These are phyloP conservation scores for Mychonastes homosphaera DNA, from an alignment of 139 green algal species.

Conservation along the genomic window DNA sequence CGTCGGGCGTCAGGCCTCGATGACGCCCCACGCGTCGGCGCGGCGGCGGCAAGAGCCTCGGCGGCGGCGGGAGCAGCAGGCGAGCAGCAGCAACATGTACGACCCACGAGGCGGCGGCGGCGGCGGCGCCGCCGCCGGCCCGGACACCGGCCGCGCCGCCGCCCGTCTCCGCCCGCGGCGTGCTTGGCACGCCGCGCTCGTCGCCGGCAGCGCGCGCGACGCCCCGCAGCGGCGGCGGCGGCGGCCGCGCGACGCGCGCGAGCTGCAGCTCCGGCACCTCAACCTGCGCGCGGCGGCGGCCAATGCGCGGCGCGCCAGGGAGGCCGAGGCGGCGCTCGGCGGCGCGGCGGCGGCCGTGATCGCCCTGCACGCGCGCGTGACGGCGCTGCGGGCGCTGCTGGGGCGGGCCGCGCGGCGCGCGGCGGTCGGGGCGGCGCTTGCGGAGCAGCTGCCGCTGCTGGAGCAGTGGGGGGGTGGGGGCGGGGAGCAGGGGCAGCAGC, in stretches of 20 bases:
- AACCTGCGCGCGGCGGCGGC: not conserved
- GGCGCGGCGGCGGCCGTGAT: slow-evolving; percentile 6
- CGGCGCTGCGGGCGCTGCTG: not conserved
- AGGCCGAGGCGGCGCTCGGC: slow-evolving; percentile 2
- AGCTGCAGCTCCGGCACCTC: slow-evolving; percentile 10
- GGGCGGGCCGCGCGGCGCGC: not conserved
- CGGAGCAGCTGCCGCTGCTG: slow-evolving; percentile 7
- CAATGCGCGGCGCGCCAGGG: not conserved
- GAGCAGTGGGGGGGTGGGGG: not conserved
- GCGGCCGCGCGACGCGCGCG: not conserved
- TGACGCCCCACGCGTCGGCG: no score
- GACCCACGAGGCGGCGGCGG: no score
- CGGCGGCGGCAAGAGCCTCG: no score
- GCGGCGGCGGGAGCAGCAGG: no score
- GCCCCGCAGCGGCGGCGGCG: slow-evolving; percentile 8
- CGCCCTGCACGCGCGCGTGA: not conserved
- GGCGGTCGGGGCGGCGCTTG: not conserved
- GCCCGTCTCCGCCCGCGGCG: no score
- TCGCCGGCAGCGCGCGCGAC: not conserved
- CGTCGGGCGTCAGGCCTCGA: no score
- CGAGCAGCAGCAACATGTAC: no score
- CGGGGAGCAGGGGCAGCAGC: not conserved
- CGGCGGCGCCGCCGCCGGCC: no score
- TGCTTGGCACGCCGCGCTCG: no score
- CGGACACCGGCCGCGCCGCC: no score